phyloP scores from a whole-genome alignment of 2,329 filamentous ascomycete genomes.

The Aspergillus hortae region DNA sequence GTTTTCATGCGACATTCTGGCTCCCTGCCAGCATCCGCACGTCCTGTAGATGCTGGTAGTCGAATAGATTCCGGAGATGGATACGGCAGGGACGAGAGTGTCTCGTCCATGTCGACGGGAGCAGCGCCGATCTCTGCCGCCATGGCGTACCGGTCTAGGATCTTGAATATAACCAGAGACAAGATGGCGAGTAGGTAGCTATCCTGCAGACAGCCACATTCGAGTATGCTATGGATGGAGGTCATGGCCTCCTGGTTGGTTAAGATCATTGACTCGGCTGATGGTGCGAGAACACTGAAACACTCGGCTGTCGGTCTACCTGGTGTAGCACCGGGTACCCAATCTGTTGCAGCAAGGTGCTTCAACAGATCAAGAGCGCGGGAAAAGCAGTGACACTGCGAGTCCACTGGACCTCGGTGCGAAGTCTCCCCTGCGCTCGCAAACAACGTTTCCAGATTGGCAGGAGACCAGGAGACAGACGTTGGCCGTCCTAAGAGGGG shows the following conservation, averaged over 20 bases:
- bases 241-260: conserved; percentile 26
- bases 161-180: conserved; percentile 33
- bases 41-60: neutral
- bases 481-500: neutral
- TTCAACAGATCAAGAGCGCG: conserved; percentile 1
- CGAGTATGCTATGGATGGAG: conserved; percentile 27
- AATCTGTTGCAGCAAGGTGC: neutral
- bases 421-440: neutral
- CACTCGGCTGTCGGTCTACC: neutral
- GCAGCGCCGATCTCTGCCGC: conserved; percentile 11
- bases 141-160: conserved; percentile 30
- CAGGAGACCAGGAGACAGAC: neutral
- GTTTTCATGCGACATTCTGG: conserved; percentile 13
- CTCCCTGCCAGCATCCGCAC: neutral
- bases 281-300: neutral
- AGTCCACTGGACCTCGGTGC: neutral
- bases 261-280: neutral
- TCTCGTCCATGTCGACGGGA: too few species aligned
- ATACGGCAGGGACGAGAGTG: neutral
- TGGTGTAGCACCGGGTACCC: neutral
- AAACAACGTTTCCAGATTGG: neutral
- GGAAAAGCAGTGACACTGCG: neutral
- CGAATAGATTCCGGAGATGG: neutral
- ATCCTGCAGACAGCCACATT: conserved; percentile 32
- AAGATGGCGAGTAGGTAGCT: conserved; percentile 30